These are phyloP conservation scores for Leccinum subgranulosum DNA, from an alignment of 768 basidiomycete genomes.

Conservation along the genomic window DNA sequence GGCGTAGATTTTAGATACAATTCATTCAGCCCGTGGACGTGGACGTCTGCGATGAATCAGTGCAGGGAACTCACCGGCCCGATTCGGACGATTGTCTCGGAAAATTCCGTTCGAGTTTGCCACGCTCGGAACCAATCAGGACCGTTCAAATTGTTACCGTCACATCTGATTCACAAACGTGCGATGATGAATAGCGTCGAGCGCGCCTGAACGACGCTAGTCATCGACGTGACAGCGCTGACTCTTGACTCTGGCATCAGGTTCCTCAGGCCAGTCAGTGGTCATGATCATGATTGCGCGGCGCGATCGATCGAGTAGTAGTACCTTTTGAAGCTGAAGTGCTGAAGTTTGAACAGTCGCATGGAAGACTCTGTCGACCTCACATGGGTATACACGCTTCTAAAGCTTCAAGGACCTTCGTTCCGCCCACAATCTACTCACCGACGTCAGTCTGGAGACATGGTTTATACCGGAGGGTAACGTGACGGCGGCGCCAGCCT, in stretches of 20 bases:
- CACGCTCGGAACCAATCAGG: neutral
- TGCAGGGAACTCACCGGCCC: neutral
- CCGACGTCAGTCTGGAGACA: neutral
- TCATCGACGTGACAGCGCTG: too few species aligned
- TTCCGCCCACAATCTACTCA: neutral
- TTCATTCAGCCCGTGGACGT: neutral
- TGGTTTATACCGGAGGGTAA: neutral
- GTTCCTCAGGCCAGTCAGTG: neutral
- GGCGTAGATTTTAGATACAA: neutral
- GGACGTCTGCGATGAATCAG: neutral
- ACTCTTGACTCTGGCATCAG: neutral
- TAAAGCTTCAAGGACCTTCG: neutral
- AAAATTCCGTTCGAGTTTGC: neutral
- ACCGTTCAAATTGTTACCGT: too few species aligned
- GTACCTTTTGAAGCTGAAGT: neutral
- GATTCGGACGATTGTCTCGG: neutral
- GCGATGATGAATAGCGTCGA: too few species aligned
- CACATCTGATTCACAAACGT: too few species aligned
- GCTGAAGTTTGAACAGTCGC: neutral
- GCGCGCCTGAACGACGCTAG: too few species aligned
- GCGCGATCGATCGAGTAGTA: too few species aligned
- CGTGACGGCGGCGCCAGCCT: neutral
- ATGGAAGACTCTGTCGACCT: neutral
- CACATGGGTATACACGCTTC: neutral
- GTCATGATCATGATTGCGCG: neutral